Conservation (phyloP, 2,329 filamentous ascomycete genomes). For the Pezizomycotina sp. region DNA sequence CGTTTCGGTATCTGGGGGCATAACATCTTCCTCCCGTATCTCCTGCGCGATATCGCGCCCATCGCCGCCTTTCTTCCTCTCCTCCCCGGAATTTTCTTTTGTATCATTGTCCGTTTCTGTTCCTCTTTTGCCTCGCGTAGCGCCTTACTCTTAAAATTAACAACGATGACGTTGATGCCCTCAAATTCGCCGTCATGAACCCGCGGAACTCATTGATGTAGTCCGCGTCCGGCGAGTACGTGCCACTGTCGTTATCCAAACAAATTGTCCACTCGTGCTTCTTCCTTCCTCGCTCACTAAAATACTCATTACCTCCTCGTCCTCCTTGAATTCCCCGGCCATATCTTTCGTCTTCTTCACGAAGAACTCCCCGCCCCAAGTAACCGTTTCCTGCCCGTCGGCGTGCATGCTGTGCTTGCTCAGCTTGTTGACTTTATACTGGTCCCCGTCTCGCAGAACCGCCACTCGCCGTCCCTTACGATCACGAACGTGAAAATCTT, state of each 20-base stretch:
- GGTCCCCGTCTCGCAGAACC: slow-evolving; percentile 18
- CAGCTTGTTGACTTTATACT: slow-evolving; percentile 18
- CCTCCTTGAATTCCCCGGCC: slow-evolving; percentile 2
- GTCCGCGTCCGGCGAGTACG: slow-evolving; percentile 8
- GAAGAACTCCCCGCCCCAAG: slow-evolving; percentile 16
- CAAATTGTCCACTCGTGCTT: slow-evolving; percentile 11
- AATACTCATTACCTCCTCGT: slow-evolving; percentile 3
- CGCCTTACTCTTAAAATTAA: slow-evolving; percentile 12
- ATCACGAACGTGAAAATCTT: slow-evolving; percentile 18
- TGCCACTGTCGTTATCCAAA: slow-evolving; percentile 17
- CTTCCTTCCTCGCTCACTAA: slow-evolving; percentile 1
- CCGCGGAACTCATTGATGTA: slow-evolving; percentile 11
- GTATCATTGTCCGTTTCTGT: slow-evolving; percentile 5
- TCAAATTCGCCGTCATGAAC: slow-evolving; percentile 17
- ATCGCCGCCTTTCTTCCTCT: not conserved
- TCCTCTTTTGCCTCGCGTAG: slow-evolving; percentile 14
- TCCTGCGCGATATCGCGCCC: too few species aligned
- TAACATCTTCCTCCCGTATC: too few species aligned
- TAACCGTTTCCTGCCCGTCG: slow-evolving; percentile 9
- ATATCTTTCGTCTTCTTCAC: slow-evolving; percentile 2
- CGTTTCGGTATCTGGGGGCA: too few species aligned
- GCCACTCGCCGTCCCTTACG: slow-evolving; percentile 13
- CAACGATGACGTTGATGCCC: slow-evolving; percentile 13
- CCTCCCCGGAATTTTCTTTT: not conserved
- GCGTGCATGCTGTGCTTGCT: slow-evolving; percentile 18